These are phyloP conservation scores for Mucor indicus DNA, from an alignment of 371 early-diverging fungal genomes.

Conservation along the genomic window DNA sequence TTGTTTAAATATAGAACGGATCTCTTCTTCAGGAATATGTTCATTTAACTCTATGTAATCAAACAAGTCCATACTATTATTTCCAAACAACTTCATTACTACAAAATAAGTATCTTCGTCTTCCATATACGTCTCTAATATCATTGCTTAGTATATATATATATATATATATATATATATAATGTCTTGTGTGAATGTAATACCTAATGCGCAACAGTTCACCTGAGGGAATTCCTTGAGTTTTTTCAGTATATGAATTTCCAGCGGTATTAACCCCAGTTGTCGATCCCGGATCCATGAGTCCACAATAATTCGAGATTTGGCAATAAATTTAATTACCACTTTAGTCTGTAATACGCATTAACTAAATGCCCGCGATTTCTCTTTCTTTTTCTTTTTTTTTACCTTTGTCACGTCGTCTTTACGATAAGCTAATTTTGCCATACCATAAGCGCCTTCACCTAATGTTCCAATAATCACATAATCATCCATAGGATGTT, in stretches of 20 bases:
- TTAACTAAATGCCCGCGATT: not conserved
- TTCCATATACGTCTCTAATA: constrained; percentile 52
- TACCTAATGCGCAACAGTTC: constrained; percentile 59
- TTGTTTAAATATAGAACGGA: constrained; percentile 61
- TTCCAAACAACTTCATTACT: constrained; percentile 62
- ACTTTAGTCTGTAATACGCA: constrained; percentile 36
- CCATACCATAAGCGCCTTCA: constrained; percentile 74
- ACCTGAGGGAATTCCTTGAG: constrained; percentile 55
- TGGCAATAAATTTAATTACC: constrained; percentile 70
- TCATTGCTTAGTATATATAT: not conserved
- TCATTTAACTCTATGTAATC: constrained; percentile 71
- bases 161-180: too few relatives aligned
- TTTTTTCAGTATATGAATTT: constrained; percentile 66
- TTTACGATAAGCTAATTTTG: constrained; percentile 52
- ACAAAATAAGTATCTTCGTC: constrained; percentile 69
- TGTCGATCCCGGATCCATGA: constrained; percentile 66
- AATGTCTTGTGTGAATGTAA: too few relatives aligned
- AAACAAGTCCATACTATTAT: constrained; percentile 73
- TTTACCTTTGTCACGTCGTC: constrained; percentile 50
- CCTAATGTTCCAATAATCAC: constrained; percentile 61
- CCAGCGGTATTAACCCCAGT: constrained; percentile 64
- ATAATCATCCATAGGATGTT: constrained; percentile 48
- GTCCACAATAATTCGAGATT: constrained; percentile 63
- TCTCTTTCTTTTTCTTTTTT: not conserved
- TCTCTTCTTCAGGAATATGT: constrained; percentile 55